Base-by-base conservation (phyloP, 257 asterid species). In the Gentiana macrophylla region DNA sequence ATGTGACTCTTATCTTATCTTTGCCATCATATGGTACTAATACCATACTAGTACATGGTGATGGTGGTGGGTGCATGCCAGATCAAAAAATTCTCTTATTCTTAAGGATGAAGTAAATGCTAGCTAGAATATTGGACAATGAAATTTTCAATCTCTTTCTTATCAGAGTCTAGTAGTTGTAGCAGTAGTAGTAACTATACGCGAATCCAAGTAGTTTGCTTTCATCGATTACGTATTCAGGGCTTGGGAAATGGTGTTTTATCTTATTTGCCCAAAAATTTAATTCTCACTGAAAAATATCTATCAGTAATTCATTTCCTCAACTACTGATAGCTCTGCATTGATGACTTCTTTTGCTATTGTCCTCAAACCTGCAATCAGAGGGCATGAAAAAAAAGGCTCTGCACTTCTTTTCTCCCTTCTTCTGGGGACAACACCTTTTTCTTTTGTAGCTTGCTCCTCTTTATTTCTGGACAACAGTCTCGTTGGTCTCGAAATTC, bases 191-290 rank as follows among this genome's bases (percentile, higher is more conserved):
- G 9, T 4, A 41, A 41, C 46, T 0, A 5, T 41, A 41, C 8
- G 46, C 46, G 46, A 41, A 41, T 75, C 68, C 55, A 5, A 5
- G 52, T 52, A 57, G 35, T n/a, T 49, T 51, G 58, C 46, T 49
- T 60, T 32, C 55, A 12, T 48, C 12, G 55, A 65, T 57, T 53
- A 56, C 6, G n/a, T n/a, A n/a, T n/a, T 50, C 5, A 41, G 54
- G 59, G 62, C 56, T 68, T 59, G 5, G 79, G 77, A 70, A 76
- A 73, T 73, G 79, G 57, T 50, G 70, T 50, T 64, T 69, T 66
- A 72, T 73, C 77, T 35, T 53, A 44, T 71, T 49, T 41, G 67
- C 37, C 56, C 43, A 5, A 1, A 32, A 0, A 5, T 32, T 61
- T 61, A 51, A 37, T 37, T 34, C 51, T 59, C 8, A 11, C 51